Evolutionary conservation across 768 basidiomycete genomes (phyloP), one percentile per base, ranked within the genome.

Genomic region (Holtermannia corniformis): DNA sequence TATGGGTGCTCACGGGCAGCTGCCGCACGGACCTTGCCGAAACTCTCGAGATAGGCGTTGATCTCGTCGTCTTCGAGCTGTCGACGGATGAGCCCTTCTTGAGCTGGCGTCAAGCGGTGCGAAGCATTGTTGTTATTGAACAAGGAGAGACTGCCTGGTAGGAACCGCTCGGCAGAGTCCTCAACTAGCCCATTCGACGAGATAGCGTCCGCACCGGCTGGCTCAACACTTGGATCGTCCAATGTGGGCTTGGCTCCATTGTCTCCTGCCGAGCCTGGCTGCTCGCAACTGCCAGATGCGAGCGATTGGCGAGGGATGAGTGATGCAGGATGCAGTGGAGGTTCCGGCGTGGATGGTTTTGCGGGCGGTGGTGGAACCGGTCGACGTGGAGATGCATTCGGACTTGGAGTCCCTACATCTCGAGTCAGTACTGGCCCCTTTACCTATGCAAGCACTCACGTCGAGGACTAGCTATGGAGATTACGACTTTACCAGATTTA

Each of bases 11-110:
- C 16, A 11, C 5, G 16, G 3, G 11, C 5, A 24, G 11, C 16
- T 14, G 4, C 11, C 20, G n/a, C 4, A 49, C 40, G 20, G 16
- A 54, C 53, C 47, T 49, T 54, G 5, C 16, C 37, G 22, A 54
- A 54, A 44, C 32, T 32, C 14, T 12, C 7, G 4, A 54, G 47
- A 41, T 54, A 54, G 16, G 40, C 4, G 19, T 54, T 40, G 26
- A 54, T 54, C 47, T 49, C 47, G 19, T 49, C 53, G 27, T 54
- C 47, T 23, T 54, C 53, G 5, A 49, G 19, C 21, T 49, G 37
- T n/a, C 19, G 13, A 22, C 41, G 22, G 32, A 51, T 26, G 13
- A 16, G 10, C 32, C 16, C 32, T 37, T 37, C 32, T 16, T 37
- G 32, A 37, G 32, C 32, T 16, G 32, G 32, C 32, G 32, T 37